Percentiles rank a stretch among this genome's conserved stretches.
phyloP scores from a whole-genome alignment of 768 basidiomycete species.

The Lentinula raphanica region DNA sequence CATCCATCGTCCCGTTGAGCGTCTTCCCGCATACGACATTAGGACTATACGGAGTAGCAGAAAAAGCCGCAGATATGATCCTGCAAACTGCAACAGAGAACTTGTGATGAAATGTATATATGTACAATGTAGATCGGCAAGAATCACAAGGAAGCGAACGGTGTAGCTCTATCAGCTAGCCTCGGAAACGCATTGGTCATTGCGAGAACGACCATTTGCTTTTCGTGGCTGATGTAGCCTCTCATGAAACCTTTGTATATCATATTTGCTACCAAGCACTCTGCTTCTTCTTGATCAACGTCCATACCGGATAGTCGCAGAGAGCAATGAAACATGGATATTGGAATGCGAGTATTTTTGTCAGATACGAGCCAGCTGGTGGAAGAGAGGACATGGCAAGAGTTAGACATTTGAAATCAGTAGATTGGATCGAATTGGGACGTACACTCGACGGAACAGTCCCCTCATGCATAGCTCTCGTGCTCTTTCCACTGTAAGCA shows the following conservation, averaged over 20 bases:
- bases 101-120: background rate
- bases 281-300: conserved; percentile 75
- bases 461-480: conserved; percentile 83
- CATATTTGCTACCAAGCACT: conserved; percentile 93
- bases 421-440: conserved; percentile 16
- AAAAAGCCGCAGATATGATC: conserved; percentile 22
- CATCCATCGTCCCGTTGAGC: conserved; percentile 22
- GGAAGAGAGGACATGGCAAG: too few relatives aligned
- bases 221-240: conserved; percentile 95
- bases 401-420: too few relatives aligned
- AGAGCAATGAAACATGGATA: conserved; percentile 76
- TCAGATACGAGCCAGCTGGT: conserved; percentile 77
- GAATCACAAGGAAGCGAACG: conserved; percentile 34
- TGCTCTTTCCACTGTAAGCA: conserved; percentile 82
- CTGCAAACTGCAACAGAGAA: conserved; percentile 5
- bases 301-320: conserved; percentile 66
- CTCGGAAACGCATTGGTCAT: conserved; percentile 76
- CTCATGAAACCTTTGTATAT: conserved; percentile 89
- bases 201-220: conserved; percentile 88
- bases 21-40: conserved; percentile 19
- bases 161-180: conserved; percentile 55
- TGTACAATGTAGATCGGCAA: too few relatives aligned
- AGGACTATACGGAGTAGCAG: conserved; percentile 22
- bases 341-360: conserved; percentile 72
- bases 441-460: conserved; percentile 74